Evolutionary conservation across 352 stramenopile genomes (phyloP), one percentile per base, ranked within the genome.

Genomic region (Phytophthora litchii): DNA sequence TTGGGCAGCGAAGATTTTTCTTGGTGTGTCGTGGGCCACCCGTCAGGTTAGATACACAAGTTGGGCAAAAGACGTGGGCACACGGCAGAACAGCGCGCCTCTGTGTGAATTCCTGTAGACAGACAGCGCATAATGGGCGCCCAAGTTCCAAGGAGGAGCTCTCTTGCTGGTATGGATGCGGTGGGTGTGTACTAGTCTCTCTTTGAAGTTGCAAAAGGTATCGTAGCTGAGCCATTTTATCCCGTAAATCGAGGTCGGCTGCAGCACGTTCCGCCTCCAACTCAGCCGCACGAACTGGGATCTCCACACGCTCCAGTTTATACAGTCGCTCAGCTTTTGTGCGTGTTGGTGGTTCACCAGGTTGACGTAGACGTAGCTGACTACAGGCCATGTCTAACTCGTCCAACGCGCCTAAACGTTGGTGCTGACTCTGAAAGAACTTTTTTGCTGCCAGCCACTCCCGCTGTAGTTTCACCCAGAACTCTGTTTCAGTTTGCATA

Each of bases 61-160:
- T 48, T 10, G 59, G 61, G 55, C 83, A 92, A 27, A 97, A 96
- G 0, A 64, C 80, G 70, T 98, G 93, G 0, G 90, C 93, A 56
- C 93, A 98, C 20, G 66, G 59, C 1, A 97, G 67, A 59, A 98
- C 74, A 14, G 81, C 80, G 31, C 80, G 74, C 17, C 86, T 78
- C 14, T 72, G 64, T 2, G 71, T 57, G 43, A 96, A 82, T 27
- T 72, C 51, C 37, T 91, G 77, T 2, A 96, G 71, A 60, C 91
- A 98, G 17, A 98, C 74, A 3, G 77, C 72, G 47, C 89, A 97
- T 38, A 55, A 19, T 16, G 49, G 25, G 66, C 21, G 76, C 35
- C 23, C 62, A 43, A 21, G 47, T 54, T 32, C 23, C 43, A 19
- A 14, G 10, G 23, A 32, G 35, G 27, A 47, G 4, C 27, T 16